Percentiles rank a stretch among this genome's conserved stretches.
These are phyloP conservation scores for Sistotremastrum suecicum DNA, from an alignment of 768 basidiomycete species.

Conservation along the genomic window DNA sequence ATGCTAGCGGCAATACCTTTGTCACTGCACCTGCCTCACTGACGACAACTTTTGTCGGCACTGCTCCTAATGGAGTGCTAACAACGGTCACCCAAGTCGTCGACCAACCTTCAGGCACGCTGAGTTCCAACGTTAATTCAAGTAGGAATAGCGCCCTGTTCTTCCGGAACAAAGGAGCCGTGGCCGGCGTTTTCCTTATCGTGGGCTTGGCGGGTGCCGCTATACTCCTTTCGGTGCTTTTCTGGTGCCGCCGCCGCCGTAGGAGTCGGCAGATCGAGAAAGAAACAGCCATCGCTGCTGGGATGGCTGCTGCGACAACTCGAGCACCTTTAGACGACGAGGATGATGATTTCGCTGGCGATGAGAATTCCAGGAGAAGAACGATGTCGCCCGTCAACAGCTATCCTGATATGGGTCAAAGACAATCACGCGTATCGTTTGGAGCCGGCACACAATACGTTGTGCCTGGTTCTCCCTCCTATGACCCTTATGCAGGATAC, in stretches of 20 bases:
- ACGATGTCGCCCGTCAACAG: too few relatives aligned
- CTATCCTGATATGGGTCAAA: too few relatives aligned
- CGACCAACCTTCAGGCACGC: conserved; percentile 46
- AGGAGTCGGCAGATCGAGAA: conserved; percentile 48
- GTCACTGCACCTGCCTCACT: conserved; percentile 41
- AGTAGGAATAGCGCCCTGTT: conserved; percentile 41
- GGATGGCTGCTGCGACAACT: conserved; percentile 53
- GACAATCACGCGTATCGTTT: too few relatives aligned
- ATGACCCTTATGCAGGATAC: conserved; percentile 44
- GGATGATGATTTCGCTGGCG: conserved; percentile 26
- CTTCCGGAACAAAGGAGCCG: conserved; percentile 79
- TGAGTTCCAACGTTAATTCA: conserved; percentile 31
- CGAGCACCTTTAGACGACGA: conserved; percentile 57
- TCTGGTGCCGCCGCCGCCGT: conserved; percentile 53
- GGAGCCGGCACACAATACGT: too few relatives aligned
- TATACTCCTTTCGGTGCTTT: conserved; percentile 55
- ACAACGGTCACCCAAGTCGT: conserved; percentile 49
- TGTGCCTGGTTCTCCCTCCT: too few relatives aligned
- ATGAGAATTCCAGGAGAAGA: conserved; percentile 1
- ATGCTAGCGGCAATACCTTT: conserved; percentile 32
- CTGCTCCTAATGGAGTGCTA: conserved; percentile 34
- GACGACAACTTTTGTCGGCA: conserved; percentile 43
- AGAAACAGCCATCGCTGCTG: conserved; percentile 58
- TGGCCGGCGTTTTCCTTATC: conserved; percentile 82
- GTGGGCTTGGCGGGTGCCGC: conserved; percentile 69